Evolutionary conservation across 192 early-diverging fungal genomes (phyloP).

Genomic region (Coemansia sp.): DNA sequence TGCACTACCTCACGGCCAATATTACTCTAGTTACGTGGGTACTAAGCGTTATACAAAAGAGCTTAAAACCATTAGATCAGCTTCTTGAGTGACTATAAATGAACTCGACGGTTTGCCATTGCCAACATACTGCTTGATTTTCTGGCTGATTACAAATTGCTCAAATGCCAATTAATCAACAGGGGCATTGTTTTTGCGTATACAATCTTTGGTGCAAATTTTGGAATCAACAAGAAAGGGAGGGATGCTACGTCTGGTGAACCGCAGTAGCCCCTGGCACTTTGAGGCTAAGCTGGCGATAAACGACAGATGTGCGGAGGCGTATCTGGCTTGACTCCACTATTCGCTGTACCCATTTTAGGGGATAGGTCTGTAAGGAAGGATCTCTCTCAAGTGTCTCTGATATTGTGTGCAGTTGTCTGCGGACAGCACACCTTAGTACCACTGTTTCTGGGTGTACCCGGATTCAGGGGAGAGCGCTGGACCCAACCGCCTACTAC

Average conservation of each 20-base stretch:
- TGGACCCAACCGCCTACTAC: constrained; percentile 9
- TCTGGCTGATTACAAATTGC: no score
- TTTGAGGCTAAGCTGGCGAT: neutral
- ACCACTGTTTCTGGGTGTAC: neutral
- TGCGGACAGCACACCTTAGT: neutral
- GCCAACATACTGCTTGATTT: no score
- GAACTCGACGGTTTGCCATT: no score
- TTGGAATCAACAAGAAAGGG: neutral
- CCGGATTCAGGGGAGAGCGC: neutral
- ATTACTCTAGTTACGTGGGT: no score
- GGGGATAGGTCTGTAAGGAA: neutral
- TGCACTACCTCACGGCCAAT: no score
- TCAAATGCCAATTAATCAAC: neutral
- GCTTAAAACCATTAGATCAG: no score
- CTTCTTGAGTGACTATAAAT: no score
- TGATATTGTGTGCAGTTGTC: constrained; percentile 1
- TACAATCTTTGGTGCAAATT: neutral
- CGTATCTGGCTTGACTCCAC: neutral
- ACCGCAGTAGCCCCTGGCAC: neutral
- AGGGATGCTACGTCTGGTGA: neutral
- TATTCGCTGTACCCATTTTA: neutral
- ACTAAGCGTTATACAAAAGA: no score
- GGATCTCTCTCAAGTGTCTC: neutral
- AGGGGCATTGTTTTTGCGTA: neutral
- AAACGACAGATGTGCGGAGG: neutral